Evolutionary conservation across 306 rosid genomes (phyloP), one percentile per base, ranked within the genome.

Genomic region (Acacia acuminata): DNA sequence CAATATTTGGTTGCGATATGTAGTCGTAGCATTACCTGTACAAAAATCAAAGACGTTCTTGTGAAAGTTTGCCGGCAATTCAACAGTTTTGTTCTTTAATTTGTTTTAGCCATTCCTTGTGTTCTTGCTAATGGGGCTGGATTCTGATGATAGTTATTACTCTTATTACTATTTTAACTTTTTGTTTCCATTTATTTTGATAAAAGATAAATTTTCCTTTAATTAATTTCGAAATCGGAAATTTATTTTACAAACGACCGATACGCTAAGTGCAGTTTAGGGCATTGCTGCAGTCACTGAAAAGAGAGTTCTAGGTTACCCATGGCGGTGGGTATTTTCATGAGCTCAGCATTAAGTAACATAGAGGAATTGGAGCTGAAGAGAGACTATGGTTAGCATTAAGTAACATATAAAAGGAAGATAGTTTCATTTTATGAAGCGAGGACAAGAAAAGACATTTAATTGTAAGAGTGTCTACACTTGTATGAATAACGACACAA

Each of bases 211-310:
- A 10, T 51, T 63, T 45, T 32, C 68, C 43, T 50, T 70, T 51
- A 30, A 30, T 30, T 30, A 30, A 30, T 30, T 30, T 30, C 32
- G 32, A 30, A 30, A 30, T 30, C 32, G 32, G 32, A 30, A 19
- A 32, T 10, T 27, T 25, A 24, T 61, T 27, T 30, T 24, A 3
- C 36, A 44, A 70, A 30, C 13, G n/a, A n/a, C 32, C 32, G 32
- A 30, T 30, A 27, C 27, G 27, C 27, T 27, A 0, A 1, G 1
- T 27, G 32, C 34, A 25, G 75, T 44, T 44, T 22, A 43, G 76
- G 76, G 58, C 36, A 22, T 71, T 44, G 58, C 56, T 44, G 38
- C 38, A 24, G 75, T 24, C 76, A 47, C 67, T 81, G 73, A 73
- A 73, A 17, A 25, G 69, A 27, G 36, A 14, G 32, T 36, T n/a